Evolutionary conservation across 2,329 filamentous ascomycete species (phyloP).

Genomic region (Venturiaceae sp.): DNA sequence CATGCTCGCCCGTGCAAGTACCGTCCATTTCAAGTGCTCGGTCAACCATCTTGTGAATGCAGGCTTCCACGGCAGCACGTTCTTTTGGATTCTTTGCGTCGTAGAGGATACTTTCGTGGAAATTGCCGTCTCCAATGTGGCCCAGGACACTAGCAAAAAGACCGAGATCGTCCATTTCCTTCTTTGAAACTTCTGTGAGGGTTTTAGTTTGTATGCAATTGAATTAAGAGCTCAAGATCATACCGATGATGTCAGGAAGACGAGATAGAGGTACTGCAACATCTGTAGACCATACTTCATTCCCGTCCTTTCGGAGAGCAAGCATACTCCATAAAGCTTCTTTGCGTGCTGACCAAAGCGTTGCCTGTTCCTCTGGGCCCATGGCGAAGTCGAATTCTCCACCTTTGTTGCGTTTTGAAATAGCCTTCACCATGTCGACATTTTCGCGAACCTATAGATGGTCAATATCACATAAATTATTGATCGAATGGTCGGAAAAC

Average conservation of each 20-base stretch:
- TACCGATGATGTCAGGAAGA: constrained; percentile 56
- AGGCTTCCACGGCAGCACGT: constrained; percentile 64
- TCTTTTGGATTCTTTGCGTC: constrained; percentile 60
- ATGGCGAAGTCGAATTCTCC: constrained; percentile 46
- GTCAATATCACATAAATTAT: neutral
- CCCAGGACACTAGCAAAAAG: constrained; percentile 82
- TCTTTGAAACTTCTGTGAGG: constrained; percentile 67
- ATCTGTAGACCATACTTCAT: constrained; percentile 53
- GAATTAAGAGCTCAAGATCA: constrained; percentile 6
- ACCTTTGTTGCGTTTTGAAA: constrained; percentile 52
- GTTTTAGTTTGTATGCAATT: neutral
- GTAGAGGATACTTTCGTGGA: constrained; percentile 89
- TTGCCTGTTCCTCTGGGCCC: constrained; percentile 43
- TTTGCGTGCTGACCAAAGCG: constrained; percentile 51
- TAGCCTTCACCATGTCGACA: constrained; percentile 56
- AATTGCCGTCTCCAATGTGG: constrained; percentile 90
- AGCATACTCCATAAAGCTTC: constrained; percentile 53
- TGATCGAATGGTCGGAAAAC: constrained; percentile 19
- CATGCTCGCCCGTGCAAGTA: constrained; percentile 84
- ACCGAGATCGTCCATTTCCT: constrained; percentile 76
- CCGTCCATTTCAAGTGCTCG: constrained; percentile 91
- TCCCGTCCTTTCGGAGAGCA: constrained; percentile 42
- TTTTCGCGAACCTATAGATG: constrained; percentile 53
- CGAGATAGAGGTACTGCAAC: constrained; percentile 66
- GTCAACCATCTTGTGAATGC: constrained; percentile 83